phyloP scores from a whole-genome alignment of 305 asterid species.

The Ajuga reptans region DNA sequence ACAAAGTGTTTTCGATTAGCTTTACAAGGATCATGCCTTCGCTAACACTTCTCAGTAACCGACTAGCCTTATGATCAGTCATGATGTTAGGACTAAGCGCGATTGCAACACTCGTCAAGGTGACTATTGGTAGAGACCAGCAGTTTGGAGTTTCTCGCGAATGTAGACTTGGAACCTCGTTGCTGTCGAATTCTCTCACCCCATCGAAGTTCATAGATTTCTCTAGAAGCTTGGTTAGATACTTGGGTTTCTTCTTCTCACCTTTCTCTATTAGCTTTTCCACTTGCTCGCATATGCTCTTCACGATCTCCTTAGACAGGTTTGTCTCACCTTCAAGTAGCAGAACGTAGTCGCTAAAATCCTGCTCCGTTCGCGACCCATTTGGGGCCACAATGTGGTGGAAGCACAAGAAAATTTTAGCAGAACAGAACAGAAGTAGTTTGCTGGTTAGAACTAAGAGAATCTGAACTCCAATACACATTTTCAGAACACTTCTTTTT shows the following conservation, averaged over 20 bases:
- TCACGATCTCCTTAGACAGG: constrained; percentile 21
- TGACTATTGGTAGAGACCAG: constrained; percentile 36
- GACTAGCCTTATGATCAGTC: not conserved
- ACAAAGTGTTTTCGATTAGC: constrained; percentile 23
- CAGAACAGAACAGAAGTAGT: not conserved
- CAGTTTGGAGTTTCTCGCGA: constrained; percentile 24
- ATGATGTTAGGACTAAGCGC: constrained; percentile 24
- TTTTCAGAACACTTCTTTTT: not conserved
- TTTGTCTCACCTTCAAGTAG: constrained; percentile 32
- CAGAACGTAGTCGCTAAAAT: constrained; percentile 27
- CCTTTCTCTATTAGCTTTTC: constrained; percentile 25
- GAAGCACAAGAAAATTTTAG: not conserved
- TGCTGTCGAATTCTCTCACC: constrained; percentile 23
- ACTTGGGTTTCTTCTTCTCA: constrained; percentile 18
- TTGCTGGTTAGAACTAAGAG: not conserved
- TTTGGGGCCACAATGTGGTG: too few species aligned
- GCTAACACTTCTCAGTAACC: constrained; percentile 15
- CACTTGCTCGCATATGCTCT: constrained; percentile 16
- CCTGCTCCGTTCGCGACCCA: not conserved
- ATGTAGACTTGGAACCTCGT: constrained; percentile 14
- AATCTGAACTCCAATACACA: not conserved
- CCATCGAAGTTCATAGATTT: constrained; percentile 21
- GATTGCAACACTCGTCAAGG: constrained; percentile 24
- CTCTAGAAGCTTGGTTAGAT: constrained; percentile 18
- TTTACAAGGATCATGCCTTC: constrained; percentile 23